Conservation (phyloP, 176 grass and related monocot genomes). For the Aechmea fasciata region DNA sequence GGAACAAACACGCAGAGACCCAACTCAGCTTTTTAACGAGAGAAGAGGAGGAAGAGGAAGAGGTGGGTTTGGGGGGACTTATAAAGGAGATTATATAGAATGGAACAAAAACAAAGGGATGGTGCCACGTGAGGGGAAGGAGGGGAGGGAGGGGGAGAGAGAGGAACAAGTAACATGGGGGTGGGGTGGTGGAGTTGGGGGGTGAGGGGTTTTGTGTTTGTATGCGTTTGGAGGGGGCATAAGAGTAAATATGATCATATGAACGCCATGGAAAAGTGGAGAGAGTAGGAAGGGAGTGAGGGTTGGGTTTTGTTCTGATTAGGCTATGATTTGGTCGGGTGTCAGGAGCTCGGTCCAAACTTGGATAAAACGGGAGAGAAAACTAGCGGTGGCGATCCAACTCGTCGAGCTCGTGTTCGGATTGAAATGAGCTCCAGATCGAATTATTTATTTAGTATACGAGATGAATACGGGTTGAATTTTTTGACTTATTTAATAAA, state of each 20-base stretch:
- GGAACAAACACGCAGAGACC: conserved; percentile 5
- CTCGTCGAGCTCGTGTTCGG: too few species aligned
- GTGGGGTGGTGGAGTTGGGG: conserved; percentile 6
- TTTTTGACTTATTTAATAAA: too few species aligned
- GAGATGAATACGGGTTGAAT: too few species aligned
- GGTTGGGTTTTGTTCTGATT: conserved; percentile 36
- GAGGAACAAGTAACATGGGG: conserved; percentile 22
- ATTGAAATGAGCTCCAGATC: too few species aligned
- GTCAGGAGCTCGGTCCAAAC: conserved; percentile 12
- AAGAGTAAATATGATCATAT: conserved; percentile 9
- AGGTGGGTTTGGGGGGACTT: neutral
- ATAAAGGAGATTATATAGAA: neutral
- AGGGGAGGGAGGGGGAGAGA: conserved; percentile 7
- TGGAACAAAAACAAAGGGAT: neutral
- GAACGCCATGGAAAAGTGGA: neutral
- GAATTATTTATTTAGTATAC: too few species aligned
- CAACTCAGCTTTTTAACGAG: neutral
- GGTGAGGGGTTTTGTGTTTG: conserved; percentile 2
- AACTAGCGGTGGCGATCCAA: too few species aligned
- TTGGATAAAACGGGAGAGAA: neutral
- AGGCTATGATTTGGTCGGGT: conserved; percentile 45
- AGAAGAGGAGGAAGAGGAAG: neutral
- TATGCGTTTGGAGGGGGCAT: neutral
- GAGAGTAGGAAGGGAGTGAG: conserved; percentile 34
- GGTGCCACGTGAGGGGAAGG: conserved; percentile 14